Conservation (phyloP, 2,329 filamentous ascomycete genomes). For the Fusarium pseudoanthophilum region DNA sequence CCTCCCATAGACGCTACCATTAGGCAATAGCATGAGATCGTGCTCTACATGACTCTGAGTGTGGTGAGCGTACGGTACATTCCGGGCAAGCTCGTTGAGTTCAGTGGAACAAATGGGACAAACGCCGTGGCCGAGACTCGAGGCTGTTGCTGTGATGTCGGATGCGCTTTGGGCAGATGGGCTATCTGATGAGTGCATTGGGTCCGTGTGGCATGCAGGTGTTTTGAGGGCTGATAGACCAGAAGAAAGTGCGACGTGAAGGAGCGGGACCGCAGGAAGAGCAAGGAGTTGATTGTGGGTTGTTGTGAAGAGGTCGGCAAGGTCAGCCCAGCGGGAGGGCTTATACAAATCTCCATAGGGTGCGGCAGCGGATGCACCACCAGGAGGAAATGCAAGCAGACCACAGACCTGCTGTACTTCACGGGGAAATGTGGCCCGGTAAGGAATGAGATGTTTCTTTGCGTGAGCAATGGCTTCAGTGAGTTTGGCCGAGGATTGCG, state of each 20-base stretch:
- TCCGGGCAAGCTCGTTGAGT: conserved; percentile 87
- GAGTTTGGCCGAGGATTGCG: conserved; percentile 69
- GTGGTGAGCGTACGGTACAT: conserved; percentile 94
- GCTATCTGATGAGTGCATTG: conserved; percentile 4
- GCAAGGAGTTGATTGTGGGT: conserved; percentile 89
- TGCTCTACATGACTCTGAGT: conserved; percentile 92
- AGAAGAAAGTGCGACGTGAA: conserved; percentile 90
- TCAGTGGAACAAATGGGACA: conserved; percentile 98
- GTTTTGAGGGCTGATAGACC: conserved; percentile 96
- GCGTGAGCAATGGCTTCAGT: conserved; percentile 85
- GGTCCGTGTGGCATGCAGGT: conserved; percentile 77
- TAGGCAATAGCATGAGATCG: conserved; percentile 87
- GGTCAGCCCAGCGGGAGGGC: conserved; percentile 74
- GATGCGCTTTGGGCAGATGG: conserved; percentile 62
- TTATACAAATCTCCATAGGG: conserved; percentile 74
- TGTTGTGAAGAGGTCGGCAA: conserved; percentile 82
- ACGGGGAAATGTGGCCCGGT: conserved; percentile 72
- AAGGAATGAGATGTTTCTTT: conserved; percentile 80
- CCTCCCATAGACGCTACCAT: conserved; percentile 84
- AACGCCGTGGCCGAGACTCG: conserved; percentile 74
- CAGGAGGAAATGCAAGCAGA: conserved; percentile 77
- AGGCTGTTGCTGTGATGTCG: conserved; percentile 44
- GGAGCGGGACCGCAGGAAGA: conserved; percentile 82
- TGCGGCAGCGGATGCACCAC: conserved; percentile 53
- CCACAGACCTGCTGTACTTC: conserved; percentile 80